phyloP scores from a whole-genome alignment of 495 filamentous ascomycete species.

The Margaritispora aquatica region DNA sequence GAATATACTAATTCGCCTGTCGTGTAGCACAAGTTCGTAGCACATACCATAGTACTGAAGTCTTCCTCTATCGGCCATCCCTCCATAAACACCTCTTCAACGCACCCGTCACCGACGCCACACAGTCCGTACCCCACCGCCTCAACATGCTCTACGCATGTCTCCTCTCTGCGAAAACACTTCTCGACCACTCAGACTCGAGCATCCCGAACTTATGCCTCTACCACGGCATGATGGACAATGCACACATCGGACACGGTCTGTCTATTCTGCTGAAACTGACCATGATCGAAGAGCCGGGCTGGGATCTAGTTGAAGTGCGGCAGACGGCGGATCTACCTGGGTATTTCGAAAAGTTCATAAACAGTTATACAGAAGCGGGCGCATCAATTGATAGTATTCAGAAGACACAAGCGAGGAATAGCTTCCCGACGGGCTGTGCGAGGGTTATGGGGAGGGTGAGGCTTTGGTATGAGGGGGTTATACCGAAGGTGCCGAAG shows the following conservation, averaged over 20 bases:
- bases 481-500: background rate
- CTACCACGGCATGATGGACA: background rate
- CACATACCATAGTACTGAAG: conserved; percentile 6
- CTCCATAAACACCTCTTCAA: conserved; percentile 8
- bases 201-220: background rate
- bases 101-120: background rate
- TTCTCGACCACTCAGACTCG: conserved; percentile 7
- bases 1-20: background rate
- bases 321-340: conserved; percentile 2
- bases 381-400: conserved; percentile 9
- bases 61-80: conserved; percentile 9
- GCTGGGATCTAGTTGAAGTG: conserved; percentile 15
- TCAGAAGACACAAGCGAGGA: background rate
- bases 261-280: conserved; percentile 11
- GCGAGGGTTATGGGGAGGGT: conserved; percentile 11
- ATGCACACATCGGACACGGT: conserved; percentile 6
- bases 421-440: conserved; percentile 7
- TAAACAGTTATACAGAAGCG: conserved; percentile 5
- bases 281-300: conserved; percentile 14
- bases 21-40: background rate
- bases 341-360: conserved; percentile 7
- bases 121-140: background rate
- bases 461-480: conserved; percentile 7
- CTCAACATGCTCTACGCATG: conserved; percentile 20
- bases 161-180: conserved; percentile 3